Conservation (phyloP, 1,284 basidiomycete species). For the Golubevia pallescens region DNA sequence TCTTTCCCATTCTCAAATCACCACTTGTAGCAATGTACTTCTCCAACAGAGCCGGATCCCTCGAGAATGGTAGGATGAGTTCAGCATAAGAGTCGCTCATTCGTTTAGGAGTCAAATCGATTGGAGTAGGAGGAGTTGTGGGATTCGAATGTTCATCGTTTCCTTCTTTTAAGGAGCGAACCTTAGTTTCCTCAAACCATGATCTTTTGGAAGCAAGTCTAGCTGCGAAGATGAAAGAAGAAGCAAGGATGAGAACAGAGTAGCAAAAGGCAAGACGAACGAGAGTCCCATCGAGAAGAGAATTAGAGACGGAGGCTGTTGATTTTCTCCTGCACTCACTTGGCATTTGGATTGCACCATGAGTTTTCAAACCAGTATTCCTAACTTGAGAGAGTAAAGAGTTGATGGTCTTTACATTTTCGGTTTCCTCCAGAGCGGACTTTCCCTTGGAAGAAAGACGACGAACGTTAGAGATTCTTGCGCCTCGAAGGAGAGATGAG, state of each 20-base stretch:
- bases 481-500: no score
- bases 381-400: slow-evolving; percentile 3
- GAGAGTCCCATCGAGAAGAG: no score
- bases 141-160: no score
- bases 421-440: slow-evolving; percentile 3
- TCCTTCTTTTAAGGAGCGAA: neutral
- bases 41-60: slow-evolving; percentile 51
- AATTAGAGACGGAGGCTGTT: no score
- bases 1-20: slow-evolving; percentile 59
- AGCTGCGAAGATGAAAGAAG: neutral
- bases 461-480: neutral
- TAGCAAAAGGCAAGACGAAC: no score
- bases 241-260: neutral
- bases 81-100: slow-evolving; percentile 62
- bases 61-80: slow-evolving; percentile 58
- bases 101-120: slow-evolving; percentile 10
- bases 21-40: slow-evolving; percentile 62
- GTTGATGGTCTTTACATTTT: slow-evolving; percentile 7
- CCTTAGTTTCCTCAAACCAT: neutral
- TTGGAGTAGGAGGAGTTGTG: no score
- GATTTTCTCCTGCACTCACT: no score
- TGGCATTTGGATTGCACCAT: no score
- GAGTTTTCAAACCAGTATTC: no score
- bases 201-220: neutral
- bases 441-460: no score